Evolutionary conservation across 768 basidiomycete species (phyloP).

Genomic region (Suillus occidentalis): DNA sequence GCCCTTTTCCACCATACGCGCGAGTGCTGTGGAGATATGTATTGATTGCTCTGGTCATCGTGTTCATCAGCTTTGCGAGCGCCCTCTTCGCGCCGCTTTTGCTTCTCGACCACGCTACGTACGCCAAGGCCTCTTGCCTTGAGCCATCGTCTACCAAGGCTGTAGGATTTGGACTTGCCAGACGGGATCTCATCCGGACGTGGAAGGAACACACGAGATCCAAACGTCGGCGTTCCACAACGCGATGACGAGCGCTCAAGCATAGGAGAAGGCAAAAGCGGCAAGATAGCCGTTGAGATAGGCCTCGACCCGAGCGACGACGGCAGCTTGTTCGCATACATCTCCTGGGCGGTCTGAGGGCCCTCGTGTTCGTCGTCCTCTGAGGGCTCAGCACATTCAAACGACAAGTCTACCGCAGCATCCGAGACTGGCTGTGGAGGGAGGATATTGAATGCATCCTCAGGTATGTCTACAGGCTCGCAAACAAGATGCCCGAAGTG

Average conservation of each 20-base stretch:
- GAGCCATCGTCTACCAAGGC: constrained; percentile 27
- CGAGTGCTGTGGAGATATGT: constrained; percentile 16
- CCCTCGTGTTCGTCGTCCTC: neutral
- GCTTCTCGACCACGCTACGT: constrained; percentile 25
- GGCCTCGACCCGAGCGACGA: neutral
- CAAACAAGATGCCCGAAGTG: constrained; percentile 74
- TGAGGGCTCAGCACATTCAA: neutral
- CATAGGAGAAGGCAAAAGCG: constrained; percentile 25
- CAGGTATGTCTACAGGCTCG: constrained; percentile 56
- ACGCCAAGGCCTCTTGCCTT: constrained; percentile 30
- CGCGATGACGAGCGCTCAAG: constrained; percentile 49
- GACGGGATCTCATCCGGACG: constrained; percentile 25
- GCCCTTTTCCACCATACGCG: constrained; percentile 34
- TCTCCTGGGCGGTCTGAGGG: neutral
- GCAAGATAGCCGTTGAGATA: constrained; percentile 4
- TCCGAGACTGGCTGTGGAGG: neutral
- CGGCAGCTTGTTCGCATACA: neutral
- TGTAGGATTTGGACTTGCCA: constrained; percentile 14
- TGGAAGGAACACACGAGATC: constrained; percentile 42
- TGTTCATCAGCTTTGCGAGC: constrained; percentile 9
- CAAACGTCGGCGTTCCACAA: constrained; percentile 64
- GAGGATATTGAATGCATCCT: constrained; percentile 23
- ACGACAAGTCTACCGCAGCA: neutral
- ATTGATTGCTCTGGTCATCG: constrained; percentile 4
- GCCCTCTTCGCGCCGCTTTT: constrained; percentile 12